These are phyloP conservation scores for Neltuma alba DNA, from an alignment of 306 rosid species.

Conservation along the genomic window DNA sequence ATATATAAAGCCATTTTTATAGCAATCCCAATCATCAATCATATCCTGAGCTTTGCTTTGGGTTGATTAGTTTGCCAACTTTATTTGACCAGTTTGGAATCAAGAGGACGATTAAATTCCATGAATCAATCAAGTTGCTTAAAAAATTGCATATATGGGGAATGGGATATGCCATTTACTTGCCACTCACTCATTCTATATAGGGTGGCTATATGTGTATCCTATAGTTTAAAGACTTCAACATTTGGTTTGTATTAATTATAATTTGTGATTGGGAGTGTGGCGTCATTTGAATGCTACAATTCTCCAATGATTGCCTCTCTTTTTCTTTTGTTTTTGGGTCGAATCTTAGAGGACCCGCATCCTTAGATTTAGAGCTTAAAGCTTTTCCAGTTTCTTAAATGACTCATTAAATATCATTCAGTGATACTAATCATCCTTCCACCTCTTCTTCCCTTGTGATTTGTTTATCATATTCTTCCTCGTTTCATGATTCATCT, in stretches of 20 bases:
- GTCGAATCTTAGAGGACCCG: slow-evolving; percentile 54
- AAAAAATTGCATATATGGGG: slow-evolving; percentile 18
- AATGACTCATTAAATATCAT: slow-evolving; percentile 15
- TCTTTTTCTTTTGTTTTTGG: slow-evolving; percentile 38
- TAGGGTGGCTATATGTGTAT: slow-evolving; percentile 32
- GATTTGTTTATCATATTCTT: slow-evolving; percentile 19
- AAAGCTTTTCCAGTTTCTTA: slow-evolving; percentile 42
- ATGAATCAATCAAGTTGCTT: slow-evolving; percentile 19
- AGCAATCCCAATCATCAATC: slow-evolving; percentile 43
- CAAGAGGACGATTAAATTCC: slow-evolving; percentile 36
- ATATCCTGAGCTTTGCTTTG: slow-evolving; percentile 33
- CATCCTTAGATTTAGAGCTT: slow-evolving; percentile 54
- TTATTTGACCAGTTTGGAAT: slow-evolving; percentile 61
- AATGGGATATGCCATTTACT: slow-evolving; percentile 21
- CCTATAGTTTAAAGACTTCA: neutral
- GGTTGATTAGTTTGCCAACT: slow-evolving; percentile 50
- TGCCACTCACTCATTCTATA: slow-evolving; percentile 50
- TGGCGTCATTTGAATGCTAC: slow-evolving; percentile 44
- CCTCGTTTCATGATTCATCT: slow-evolving; percentile 5
- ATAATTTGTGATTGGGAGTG: slow-evolving; percentile 18
- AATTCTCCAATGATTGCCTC: slow-evolving; percentile 69
- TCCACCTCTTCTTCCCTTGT: slow-evolving; percentile 34
- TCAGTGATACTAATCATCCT: slow-evolving; percentile 55
- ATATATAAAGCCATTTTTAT: slow-evolving; percentile 27
- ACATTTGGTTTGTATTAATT: slow-evolving; percentile 14